Percentiles rank a stretch among this genome's conserved stretches.
Conservation (phyloP, 1,284 basidiomycete genomes). For the Laetiporus sulphureus region DNA sequence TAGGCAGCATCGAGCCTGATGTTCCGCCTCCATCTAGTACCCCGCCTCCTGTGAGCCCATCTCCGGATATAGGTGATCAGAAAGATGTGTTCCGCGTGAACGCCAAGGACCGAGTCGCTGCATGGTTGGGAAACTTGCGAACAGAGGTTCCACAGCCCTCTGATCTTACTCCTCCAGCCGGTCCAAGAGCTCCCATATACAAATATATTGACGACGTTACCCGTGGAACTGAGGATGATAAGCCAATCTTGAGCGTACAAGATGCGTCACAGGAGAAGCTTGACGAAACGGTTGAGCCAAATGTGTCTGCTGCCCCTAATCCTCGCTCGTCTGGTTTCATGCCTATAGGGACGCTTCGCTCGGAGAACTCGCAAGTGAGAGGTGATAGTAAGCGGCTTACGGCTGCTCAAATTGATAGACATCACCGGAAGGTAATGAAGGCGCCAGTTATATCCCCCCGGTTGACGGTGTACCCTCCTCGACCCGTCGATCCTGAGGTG, state of each 20-base stretch:
- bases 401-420: too few species aligned
- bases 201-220: too few species aligned
- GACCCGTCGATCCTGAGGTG: conserved; percentile 36
- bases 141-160: background rate
- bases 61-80: conserved; percentile 1
- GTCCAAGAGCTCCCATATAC: too few species aligned
- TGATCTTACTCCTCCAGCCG: background rate
- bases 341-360: conserved; percentile 45
- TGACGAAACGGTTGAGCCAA: background rate
- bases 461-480: conserved; percentile 28
- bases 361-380: conserved; percentile 3
- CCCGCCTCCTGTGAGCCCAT: conserved; percentile 15
- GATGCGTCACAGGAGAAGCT: background rate
- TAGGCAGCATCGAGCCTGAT: conserved; percentile 54
- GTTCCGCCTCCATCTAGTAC: conserved; percentile 30
- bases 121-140: conserved; percentile 62
- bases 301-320: conserved; percentile 41
- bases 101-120: conserved; percentile 58
- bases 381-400: too few species aligned
- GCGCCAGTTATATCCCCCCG: conserved; percentile 11
- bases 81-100: conserved; percentile 21
- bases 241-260: too few species aligned
- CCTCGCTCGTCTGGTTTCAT: conserved; percentile 71
- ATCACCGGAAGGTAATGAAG: background rate
- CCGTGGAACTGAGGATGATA: too few species aligned